phyloP scores from a whole-genome alignment of 1,139 yeast genomes.

The Suhomyces anneliseae region DNA sequence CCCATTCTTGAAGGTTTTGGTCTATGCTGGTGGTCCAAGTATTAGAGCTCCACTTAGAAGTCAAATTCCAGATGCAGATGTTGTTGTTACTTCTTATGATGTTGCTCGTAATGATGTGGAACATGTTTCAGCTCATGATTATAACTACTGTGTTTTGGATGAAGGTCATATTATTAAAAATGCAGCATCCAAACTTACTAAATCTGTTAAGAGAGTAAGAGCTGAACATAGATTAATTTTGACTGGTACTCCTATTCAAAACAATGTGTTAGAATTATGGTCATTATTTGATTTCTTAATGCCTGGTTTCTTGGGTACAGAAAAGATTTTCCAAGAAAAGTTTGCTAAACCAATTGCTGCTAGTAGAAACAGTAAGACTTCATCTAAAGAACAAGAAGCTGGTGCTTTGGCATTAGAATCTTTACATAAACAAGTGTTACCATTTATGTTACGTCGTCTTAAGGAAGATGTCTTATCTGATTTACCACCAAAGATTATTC shows the following conservation, averaged over 20 bases:
- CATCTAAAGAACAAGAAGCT: conserved; percentile 93
- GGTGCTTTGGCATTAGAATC: conserved; percentile 97
- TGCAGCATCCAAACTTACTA: conserved; percentile 82
- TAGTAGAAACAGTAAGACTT: conserved; percentile 84
- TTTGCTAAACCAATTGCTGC: conserved; percentile 98
- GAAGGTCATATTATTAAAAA: conserved; percentile 98
- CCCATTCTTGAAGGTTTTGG: conserved; percentile 78
- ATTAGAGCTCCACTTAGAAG: conserved; percentile 58
- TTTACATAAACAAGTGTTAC: conserved; percentile 92
- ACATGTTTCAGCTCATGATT: conserved; percentile 58
- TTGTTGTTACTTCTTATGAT: conserved; percentile 93
- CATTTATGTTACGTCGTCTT: conserved; percentile 91
- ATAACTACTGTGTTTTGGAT: conserved; percentile 93
- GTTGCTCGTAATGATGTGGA: conserved; percentile 91
- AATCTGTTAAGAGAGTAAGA: conserved; percentile 75
- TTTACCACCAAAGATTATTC: conserved; percentile 96
- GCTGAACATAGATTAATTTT: conserved; percentile 90
- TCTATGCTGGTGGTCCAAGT: conserved; percentile 93
- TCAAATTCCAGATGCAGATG: conserved; percentile 61
- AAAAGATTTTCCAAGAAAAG: conserved; percentile 88
- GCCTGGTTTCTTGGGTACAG: conserved; percentile 98
- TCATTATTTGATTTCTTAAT: conserved; percentile 94
- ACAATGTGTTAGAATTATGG: conserved; percentile 95
- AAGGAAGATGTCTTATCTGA: conserved; percentile 96
- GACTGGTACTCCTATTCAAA: conserved; percentile 98